A percentile compares a stretch with the other conserved stretches of the same genome.
phyloP scores from a whole-genome alignment of 1,284 basidiomycete species.

The Cryptococcus wingfieldii region DNA sequence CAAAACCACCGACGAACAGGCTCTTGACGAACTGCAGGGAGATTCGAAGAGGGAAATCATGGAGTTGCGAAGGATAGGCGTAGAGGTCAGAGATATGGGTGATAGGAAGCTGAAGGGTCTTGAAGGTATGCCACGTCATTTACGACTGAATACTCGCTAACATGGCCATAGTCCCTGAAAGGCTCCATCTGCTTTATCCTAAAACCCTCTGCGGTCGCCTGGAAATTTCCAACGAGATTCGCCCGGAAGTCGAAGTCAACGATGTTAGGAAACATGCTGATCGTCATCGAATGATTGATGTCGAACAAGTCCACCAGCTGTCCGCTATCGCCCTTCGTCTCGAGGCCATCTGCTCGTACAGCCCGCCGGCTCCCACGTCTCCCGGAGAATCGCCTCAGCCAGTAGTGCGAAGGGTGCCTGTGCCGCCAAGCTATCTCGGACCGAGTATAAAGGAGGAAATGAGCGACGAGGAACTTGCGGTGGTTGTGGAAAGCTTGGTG shows the following conservation, averaged over 20 bases:
- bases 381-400: constrained; percentile 4
- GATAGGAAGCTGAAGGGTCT: constrained; percentile 92
- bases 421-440: constrained; percentile 63
- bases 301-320: constrained; percentile 73
- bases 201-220: constrained; percentile 68
- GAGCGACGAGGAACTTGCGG: constrained; percentile 68
- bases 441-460: constrained; percentile 70
- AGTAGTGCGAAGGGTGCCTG: constrained; percentile 17
- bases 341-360: constrained; percentile 69
- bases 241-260: constrained; percentile 50
- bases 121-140: constrained; percentile 52
- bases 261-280: constrained; percentile 53
- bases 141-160: not conserved
- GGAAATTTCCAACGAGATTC: constrained; percentile 55
- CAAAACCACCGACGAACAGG: constrained; percentile 53
- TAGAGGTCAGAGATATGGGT: constrained; percentile 69
- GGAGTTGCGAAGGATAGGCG: constrained; percentile 61
- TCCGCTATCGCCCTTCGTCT: constrained; percentile 73
- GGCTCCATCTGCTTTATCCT: constrained; percentile 80
- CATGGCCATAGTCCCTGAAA: constrained; percentile 61
- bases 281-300: constrained; percentile 62
- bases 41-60: constrained; percentile 46
- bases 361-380: constrained; percentile 37
- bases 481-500: constrained; percentile 69
- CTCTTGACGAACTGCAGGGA: constrained; percentile 38